phyloP scores from a whole-genome alignment of 2,329 filamentous ascomycete genomes.

The Penicillium expansum region DNA sequence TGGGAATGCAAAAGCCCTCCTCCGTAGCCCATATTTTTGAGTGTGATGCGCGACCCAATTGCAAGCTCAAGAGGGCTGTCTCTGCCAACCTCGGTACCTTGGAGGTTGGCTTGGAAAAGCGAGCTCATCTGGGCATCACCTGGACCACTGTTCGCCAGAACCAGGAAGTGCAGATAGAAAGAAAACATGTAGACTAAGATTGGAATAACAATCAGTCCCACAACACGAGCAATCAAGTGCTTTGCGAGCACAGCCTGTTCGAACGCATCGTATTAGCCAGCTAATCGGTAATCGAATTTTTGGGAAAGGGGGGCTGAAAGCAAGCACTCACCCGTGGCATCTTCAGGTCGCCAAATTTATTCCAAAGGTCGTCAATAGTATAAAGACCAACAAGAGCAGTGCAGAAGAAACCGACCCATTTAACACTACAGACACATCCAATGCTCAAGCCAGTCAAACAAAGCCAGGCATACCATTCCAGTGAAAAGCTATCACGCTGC shows the following conservation, averaged over 20 bases:
- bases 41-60: slow-evolving; percentile 79
- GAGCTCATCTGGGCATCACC: slow-evolving; percentile 99
- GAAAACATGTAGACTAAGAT: slow-evolving; percentile 91
- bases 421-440: slow-evolving; percentile 96
- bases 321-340: slow-evolving; percentile 70
- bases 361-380: slow-evolving; percentile 95
- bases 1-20: slow-evolving; percentile 95
- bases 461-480: slow-evolving; percentile 93
- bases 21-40: slow-evolving; percentile 99
- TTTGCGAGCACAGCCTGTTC: slow-evolving; percentile 64
- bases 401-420: slow-evolving; percentile 94
- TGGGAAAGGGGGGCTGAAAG: neutral
- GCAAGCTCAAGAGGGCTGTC: slow-evolving; percentile 92
- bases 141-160: slow-evolving; percentile 88
- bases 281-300: neutral
- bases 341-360: slow-evolving; percentile 91
- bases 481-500: slow-evolving; percentile 78
- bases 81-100: slow-evolving; percentile 88
- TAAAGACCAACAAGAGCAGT: slow-evolving; percentile 94
- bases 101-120: slow-evolving; percentile 94
- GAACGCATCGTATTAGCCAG: slow-evolving; percentile 17
- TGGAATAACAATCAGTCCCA: slow-evolving; percentile 85
- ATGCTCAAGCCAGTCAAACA: slow-evolving; percentile 92
- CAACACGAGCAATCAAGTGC: slow-evolving; percentile 75
- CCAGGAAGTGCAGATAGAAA: slow-evolving; percentile 90